Evolutionary conservation across 306 rosid genomes (phyloP), one percentile per base, ranked within the genome.

Genomic region (Trichosanthes truncata): DNA sequence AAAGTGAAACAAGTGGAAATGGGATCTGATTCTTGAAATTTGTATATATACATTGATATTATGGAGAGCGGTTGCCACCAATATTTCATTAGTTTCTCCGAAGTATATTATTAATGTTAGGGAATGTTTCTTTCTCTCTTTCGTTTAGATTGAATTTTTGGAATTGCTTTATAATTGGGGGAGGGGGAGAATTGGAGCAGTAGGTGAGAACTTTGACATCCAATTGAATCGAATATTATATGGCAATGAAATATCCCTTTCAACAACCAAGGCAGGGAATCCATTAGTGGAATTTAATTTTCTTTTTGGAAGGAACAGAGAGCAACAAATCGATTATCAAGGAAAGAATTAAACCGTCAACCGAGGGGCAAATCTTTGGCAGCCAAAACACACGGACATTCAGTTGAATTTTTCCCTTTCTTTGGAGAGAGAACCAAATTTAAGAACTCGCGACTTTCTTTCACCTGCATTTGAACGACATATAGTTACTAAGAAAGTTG

Each of bases 341-440:
- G 57, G 67, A 85, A 51, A 31, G 31, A 52, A 31, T 74, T 52
- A 51, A 74, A 74, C 31, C 51, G 74, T 56, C 81, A 82, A 84
- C 83, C n/a, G 36, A 78, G 83, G 85, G 84, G 40, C 82, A 71
- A 59, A 78, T 62, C 86, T 69, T 85, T 76, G 80, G 72, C 74
- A 35, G 60, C 67, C 49, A 61, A 83, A 78, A 82, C 79, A 79
- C 69, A 56, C 33, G 83, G 87, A 83, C 84, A 61, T 85, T 78
- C 74, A 68, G 74, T 83, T 74, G 81, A 77, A 85, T 26, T 33
- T 83, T 79, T 26, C 53, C n/a, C 48, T 25, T 14, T 35, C 43
- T 21, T 76, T 21, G 13, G 14, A 49, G 26, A 74, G 15, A 49
- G 43, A 74, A 74, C 61, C 60, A 46, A 15, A 49, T 45, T 72